phyloP scores from a whole-genome alignment of 345 rosid genomes.

The Geranium rotundifolium region DNA sequence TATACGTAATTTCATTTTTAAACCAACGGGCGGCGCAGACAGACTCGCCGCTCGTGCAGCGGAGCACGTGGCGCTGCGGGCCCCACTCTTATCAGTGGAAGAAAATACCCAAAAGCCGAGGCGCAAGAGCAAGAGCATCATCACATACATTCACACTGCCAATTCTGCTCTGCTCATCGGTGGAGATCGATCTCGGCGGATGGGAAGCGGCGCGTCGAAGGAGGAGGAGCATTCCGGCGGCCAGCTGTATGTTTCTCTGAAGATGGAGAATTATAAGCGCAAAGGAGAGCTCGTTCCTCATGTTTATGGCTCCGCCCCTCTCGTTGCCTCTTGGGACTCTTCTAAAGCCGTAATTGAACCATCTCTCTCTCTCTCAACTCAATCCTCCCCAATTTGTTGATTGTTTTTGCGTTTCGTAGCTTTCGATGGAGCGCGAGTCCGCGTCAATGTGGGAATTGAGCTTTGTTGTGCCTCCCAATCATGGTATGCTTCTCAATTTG shows the following conservation, averaged over 20 bases:
- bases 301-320: slow-evolving; percentile 81
- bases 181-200: slow-evolving; percentile 3
- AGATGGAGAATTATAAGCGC: slow-evolving; percentile 74
- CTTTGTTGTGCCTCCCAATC: slow-evolving; percentile 96
- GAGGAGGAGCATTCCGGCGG: slow-evolving; percentile 65
- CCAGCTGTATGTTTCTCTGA: slow-evolving; percentile 77
- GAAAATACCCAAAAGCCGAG: too few relatives aligned
- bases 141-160: not conserved
- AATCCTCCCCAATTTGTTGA: not conserved
- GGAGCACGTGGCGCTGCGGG: too few relatives aligned
- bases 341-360: slow-evolving; percentile 54
- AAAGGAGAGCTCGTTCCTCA: slow-evolving; percentile 86
- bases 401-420: slow-evolving; percentile 24
- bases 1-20: too few relatives aligned
- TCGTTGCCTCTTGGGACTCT: slow-evolving; percentile 93
- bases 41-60: too few relatives aligned
- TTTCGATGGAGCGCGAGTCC: slow-evolving; percentile 83
- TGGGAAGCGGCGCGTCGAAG: slow-evolving; percentile 75
- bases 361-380: not conserved
- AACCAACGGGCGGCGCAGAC: too few relatives aligned
- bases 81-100: too few relatives aligned
- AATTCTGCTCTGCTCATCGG: not conserved
- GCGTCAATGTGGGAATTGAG: slow-evolving; percentile 83
- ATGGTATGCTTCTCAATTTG: slow-evolving; percentile 29
- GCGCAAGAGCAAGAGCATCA: too few relatives aligned